These are phyloP conservation scores for Myochromella boudieri DNA, from an alignment of 768 basidiomycete genomes.

Conservation along the genomic window DNA sequence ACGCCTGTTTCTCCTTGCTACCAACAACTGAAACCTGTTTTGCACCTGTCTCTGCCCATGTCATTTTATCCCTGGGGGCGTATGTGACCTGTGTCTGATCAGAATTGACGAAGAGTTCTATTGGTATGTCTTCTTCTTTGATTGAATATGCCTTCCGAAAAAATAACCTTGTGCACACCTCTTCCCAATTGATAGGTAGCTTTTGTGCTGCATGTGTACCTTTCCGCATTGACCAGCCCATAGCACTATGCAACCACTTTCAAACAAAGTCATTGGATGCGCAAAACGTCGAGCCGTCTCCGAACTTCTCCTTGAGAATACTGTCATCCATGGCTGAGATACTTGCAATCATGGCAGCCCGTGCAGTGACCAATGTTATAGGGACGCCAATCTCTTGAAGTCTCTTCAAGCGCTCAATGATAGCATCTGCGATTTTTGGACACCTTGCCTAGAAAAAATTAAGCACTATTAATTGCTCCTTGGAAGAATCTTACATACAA, in stretches of 20 bases:
- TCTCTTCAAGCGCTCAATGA: slow-evolving; percentile 15
- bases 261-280: slow-evolving; percentile 25
- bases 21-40: slow-evolving; percentile 34
- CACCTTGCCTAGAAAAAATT: slow-evolving; percentile 12
- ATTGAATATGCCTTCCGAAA: slow-evolving; percentile 26
- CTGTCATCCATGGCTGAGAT: slow-evolving; percentile 22
- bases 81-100: slow-evolving; percentile 35
- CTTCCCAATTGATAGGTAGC: slow-evolving; percentile 2
- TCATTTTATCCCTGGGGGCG: slow-evolving; percentile 26
- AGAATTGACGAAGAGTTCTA: slow-evolving; percentile 28
- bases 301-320: slow-evolving; percentile 22
- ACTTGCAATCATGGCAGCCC: slow-evolving; percentile 28
- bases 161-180: slow-evolving; percentile 14
- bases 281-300: slow-evolving; percentile 26
- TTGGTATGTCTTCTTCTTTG: slow-evolving; percentile 28
- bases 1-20: slow-evolving; percentile 36
- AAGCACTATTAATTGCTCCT: too few species aligned
- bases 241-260: slow-evolving; percentile 11
- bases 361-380: slow-evolving; percentile 23
- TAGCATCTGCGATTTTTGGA: slow-evolving; percentile 17
- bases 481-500: too few species aligned
- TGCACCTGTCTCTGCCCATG: slow-evolving; percentile 23
- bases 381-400: slow-evolving; percentile 21
- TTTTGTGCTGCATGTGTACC: slow-evolving; percentile 30
- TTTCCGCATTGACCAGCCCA: slow-evolving; percentile 25